phyloP scores from a whole-genome alignment of 1,284 basidiomycete genomes.

The Rhodotorula glutinis region DNA sequence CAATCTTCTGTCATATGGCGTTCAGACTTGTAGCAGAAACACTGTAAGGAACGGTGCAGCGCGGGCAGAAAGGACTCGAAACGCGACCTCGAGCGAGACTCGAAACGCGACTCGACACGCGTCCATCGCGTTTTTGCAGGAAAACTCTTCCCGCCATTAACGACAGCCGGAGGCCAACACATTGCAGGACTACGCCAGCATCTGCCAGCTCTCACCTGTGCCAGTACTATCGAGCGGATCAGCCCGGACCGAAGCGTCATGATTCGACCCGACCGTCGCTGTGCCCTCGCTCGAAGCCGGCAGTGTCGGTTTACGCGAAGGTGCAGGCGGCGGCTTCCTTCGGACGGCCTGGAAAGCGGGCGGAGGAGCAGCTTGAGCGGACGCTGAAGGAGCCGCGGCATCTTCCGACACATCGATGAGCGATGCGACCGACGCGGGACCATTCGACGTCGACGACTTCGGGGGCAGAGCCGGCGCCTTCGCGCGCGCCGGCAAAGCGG shows the following conservation, averaged over 20 bases:
- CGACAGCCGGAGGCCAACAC: no score
- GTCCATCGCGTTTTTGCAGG: background rate
- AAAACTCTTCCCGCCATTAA: no score
- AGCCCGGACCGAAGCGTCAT: background rate
- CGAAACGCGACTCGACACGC: background rate
- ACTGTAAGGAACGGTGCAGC: no score
- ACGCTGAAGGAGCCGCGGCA: background rate
- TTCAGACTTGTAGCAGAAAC: no score
- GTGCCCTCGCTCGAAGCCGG: background rate
- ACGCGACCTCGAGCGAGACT: background rate
- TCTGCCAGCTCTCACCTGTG: slow-evolving; percentile 10
- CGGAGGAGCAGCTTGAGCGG: background rate
- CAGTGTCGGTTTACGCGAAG: background rate
- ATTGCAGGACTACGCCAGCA: background rate
- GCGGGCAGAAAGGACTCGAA: no score
- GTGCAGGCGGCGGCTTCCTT: slow-evolving; percentile 9
- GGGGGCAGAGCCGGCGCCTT: no score
- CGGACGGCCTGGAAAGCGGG: slow-evolving; percentile 19
- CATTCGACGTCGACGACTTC: no score
- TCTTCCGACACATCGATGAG: slow-evolving; percentile 12
- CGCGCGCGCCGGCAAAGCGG: slow-evolving; percentile 12
- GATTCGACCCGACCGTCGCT: no score
- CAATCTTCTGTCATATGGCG: slow-evolving; percentile 21
- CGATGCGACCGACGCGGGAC: background rate
- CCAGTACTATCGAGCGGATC: background rate